Conservation (phyloP, 495 filamentous ascomycete genomes). For the Opeltia flavorubescens region DNA sequence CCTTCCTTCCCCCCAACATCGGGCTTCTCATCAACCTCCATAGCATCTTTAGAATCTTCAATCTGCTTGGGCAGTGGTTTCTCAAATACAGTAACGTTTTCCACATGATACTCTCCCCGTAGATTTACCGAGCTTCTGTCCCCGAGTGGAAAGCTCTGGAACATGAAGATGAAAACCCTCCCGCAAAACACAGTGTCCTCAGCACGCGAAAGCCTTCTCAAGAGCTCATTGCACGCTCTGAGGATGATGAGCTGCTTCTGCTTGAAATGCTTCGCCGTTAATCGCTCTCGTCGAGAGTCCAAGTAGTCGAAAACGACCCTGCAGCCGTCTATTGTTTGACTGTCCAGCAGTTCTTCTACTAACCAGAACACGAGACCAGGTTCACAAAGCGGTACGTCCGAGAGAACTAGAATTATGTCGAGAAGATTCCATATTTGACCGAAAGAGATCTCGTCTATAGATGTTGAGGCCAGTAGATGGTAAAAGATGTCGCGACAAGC, state of each 20-base stretch:
- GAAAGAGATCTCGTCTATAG: slow-evolving; percentile 61
- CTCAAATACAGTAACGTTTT: slow-evolving; percentile 87
- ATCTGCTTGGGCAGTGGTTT: slow-evolving; percentile 15
- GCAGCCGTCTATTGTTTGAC: slow-evolving; percentile 83
- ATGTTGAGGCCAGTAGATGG: slow-evolving; percentile 49
- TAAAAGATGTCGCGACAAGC: slow-evolving; percentile 69
- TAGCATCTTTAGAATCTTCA: slow-evolving; percentile 25
- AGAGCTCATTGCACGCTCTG: slow-evolving; percentile 84
- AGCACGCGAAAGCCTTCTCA: slow-evolving; percentile 77
- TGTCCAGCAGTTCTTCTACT: slow-evolving; percentile 89
- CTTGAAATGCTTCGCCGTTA: slow-evolving; percentile 72
- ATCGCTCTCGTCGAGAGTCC: slow-evolving; percentile 76
- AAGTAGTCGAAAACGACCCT: slow-evolving; percentile 84
- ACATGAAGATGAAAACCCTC: slow-evolving; percentile 91
- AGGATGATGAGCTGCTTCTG: slow-evolving; percentile 80
- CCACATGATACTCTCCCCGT: slow-evolving; percentile 86
- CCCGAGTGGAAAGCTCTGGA: slow-evolving; percentile 89
- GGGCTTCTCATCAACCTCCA: slow-evolving; percentile 33
- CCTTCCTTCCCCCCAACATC: slow-evolving; percentile 13
- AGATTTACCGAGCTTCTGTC: slow-evolving; percentile 96
- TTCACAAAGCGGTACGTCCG: slow-evolving; percentile 78
- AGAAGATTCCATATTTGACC: slow-evolving; percentile 83
- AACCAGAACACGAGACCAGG: slow-evolving; percentile 74
- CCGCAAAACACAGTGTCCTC: slow-evolving; percentile 97
- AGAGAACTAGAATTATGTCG: slow-evolving; percentile 74